phyloP scores from a whole-genome alignment of 257 asterid species.

The Lantana camara region DNA sequence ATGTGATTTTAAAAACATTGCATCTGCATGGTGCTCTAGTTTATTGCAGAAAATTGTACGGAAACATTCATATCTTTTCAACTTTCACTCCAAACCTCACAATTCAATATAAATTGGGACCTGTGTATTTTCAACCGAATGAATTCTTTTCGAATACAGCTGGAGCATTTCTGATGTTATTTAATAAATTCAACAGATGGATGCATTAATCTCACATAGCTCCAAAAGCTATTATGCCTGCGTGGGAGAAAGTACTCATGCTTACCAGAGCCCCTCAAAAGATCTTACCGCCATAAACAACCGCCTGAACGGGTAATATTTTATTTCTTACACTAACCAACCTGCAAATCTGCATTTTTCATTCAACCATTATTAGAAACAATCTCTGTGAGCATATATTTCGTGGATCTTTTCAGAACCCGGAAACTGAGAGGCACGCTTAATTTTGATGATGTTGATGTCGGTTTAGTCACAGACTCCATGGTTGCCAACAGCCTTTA shows the following conservation, averaged over 20 bases:
- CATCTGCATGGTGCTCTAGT: too few relatives aligned
- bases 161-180: conserved; percentile 7
- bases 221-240: conserved; percentile 96
- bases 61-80: background rate
- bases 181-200: conserved; percentile 63
- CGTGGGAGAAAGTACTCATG: conserved; percentile 98
- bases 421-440: conserved; percentile 76
- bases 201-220: conserved; percentile 82
- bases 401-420: conserved; percentile 64
- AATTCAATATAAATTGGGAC: background rate
- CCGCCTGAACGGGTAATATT: conserved; percentile 76
- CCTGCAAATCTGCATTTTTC: background rate
- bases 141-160: background rate
- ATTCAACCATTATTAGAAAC: background rate
- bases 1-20: too few relatives aligned
- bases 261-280: conserved; percentile 98
- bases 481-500: conserved; percentile 75
- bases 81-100: too few relatives aligned
- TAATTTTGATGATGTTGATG: conserved; percentile 80
- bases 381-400: background rate
- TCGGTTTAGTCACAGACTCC: conserved; percentile 87
- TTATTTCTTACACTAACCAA: background rate
- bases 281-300: conserved; percentile 86
- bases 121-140: background rate
- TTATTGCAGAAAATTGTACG: too few relatives aligned